Evolutionary conservation across 2,329 filamentous ascomycete genomes (phyloP).

Genomic region (Sporothrix pseudoabietina): DNA sequence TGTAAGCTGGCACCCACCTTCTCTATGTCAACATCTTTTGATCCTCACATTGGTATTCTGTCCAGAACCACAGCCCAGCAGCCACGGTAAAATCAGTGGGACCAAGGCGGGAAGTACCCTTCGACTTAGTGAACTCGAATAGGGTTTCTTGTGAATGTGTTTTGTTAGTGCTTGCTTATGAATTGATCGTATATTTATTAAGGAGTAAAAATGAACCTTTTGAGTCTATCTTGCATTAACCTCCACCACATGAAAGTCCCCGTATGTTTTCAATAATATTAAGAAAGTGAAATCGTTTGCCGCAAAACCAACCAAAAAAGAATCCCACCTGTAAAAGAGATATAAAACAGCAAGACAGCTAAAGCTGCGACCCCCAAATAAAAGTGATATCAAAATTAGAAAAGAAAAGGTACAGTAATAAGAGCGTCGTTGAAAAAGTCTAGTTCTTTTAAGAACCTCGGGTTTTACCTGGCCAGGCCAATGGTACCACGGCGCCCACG

Average conservation of each 20-base stretch:
- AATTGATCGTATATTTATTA: background rate
- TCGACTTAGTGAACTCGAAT: background rate
- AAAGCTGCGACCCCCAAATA: background rate
- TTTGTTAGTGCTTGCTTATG: background rate
- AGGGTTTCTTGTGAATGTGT: background rate
- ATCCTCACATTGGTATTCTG: too few species aligned
- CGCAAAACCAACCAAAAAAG: background rate
- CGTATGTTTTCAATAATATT: background rate
- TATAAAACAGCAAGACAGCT: background rate
- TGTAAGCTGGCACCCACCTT: conserved; percentile 27
- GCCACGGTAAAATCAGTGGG: conserved; percentile 25
- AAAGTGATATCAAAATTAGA: conserved; percentile 7
- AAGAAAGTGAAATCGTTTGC: background rate
- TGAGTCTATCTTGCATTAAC: conserved; percentile 9
- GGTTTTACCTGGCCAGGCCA: conserved; percentile 36
- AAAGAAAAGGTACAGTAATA: conserved; percentile 9
- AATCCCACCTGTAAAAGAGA: background rate
- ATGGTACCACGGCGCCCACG: conserved; percentile 38
- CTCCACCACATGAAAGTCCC: background rate
- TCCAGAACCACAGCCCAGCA: conserved; percentile 37
- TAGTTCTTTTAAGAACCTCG: background rate
- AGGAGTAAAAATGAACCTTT: background rate
- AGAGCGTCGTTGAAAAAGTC: background rate
- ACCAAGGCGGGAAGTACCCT: conserved; percentile 28
- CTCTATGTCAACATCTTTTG: too few species aligned